These are phyloP conservation scores for Cyberlindnera xishuangbannaensis DNA, from an alignment of 805 yeast species.

Conservation along the genomic window DNA sequence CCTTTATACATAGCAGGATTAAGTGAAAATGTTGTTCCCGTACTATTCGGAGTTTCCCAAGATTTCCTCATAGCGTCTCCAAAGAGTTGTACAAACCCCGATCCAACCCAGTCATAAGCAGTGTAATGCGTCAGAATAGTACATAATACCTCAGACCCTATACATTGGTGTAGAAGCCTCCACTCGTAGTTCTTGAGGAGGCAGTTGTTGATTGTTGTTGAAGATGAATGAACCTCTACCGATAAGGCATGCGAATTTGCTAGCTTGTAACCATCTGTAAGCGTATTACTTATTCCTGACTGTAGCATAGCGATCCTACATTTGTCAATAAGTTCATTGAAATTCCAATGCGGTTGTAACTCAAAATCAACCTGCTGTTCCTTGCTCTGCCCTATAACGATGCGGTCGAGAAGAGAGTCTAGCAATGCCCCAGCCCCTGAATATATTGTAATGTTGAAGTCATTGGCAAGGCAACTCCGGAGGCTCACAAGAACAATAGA, in stretches of 20 bases:
- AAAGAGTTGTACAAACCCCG: slow-evolving; percentile 13
- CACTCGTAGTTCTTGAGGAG: slow-evolving; percentile 39
- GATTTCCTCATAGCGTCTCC: slow-evolving; percentile 11
- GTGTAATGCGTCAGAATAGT: slow-evolving; percentile 11
- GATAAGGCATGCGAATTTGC: slow-evolving; percentile 26
- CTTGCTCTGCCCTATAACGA: slow-evolving; percentile 2
- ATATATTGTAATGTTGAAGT: neutral
- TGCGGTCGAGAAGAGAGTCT: slow-evolving; percentile 2
- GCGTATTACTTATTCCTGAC: slow-evolving; percentile 29
- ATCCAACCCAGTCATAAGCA: slow-evolving; percentile 6
- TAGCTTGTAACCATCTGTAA: slow-evolving; percentile 39
- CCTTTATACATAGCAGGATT: slow-evolving; percentile 13
- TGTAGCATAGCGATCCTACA: slow-evolving; percentile 30
- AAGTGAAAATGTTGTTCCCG: too few species aligned
- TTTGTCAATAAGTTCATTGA: slow-evolving; percentile 36
- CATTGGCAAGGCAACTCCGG: neutral
- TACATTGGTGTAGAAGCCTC: slow-evolving; percentile 24
- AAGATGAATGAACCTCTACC: slow-evolving; percentile 27
- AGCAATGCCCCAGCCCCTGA: neutral
- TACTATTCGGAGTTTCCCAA: too few species aligned
- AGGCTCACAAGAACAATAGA: too few species aligned
- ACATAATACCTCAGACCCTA: slow-evolving; percentile 13
- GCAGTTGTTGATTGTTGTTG: slow-evolving; percentile 34
- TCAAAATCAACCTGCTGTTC: neutral
- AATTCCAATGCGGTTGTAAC: slow-evolving; percentile 3